Conservation (phyloP, 1,139 yeast genomes). For the Nakaseomyces bracarensis region DNA sequence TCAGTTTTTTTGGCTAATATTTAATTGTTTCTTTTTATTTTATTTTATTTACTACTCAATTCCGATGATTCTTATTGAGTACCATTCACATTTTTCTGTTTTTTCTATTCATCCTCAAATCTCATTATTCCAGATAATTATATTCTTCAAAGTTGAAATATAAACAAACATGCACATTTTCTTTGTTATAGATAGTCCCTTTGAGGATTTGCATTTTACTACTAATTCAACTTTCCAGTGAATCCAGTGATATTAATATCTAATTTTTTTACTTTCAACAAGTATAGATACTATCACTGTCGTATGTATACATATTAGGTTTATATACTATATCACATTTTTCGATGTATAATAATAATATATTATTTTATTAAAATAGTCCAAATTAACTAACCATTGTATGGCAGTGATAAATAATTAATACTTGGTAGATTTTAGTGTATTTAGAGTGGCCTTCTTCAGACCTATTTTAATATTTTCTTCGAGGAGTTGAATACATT, state of each 20-base stretch:
- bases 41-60: not conserved
- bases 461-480: constrained; percentile 55
- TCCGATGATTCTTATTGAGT: not conserved
- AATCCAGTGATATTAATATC: not conserved
- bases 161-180: not conserved
- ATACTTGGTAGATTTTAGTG: constrained; percentile 24
- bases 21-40: not conserved
- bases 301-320: not conserved
- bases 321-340: not conserved
- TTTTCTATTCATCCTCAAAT: constrained; percentile 2
- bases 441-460: constrained; percentile 23
- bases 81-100: not conserved
- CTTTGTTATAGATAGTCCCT: constrained; percentile 2
- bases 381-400: not conserved
- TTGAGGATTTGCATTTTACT: constrained; percentile 4
- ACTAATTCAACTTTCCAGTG: constrained; percentile 5
- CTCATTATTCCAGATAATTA: constrained; percentile 4
- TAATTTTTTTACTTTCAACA: not conserved
- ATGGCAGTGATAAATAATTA: too few relatives aligned
- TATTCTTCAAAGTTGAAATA: constrained; percentile 6
- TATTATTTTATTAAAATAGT: not conserved
- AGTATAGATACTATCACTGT: not conserved
- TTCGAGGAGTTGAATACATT: constrained; percentile 59
- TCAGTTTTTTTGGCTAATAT: constrained; percentile 3
- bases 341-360: constrained; percentile 1